Evolutionary conservation across 495 filamentous ascomycete genomes (phyloP).

Genomic region (Oleoguttula mirabilis): DNA sequence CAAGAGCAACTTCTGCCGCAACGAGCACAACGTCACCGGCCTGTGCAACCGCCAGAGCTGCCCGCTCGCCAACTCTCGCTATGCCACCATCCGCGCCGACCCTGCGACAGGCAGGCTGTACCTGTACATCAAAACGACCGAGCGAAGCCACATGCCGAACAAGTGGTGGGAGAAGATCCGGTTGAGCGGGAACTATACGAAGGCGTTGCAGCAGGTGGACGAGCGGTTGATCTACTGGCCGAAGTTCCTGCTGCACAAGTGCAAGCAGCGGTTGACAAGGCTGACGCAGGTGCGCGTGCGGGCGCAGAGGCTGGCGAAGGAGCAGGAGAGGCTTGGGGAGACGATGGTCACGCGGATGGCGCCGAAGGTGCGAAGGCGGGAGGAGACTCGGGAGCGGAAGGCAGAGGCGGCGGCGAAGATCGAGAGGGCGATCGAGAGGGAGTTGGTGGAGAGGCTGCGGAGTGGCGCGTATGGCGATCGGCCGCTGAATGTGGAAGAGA

Average conservation of each 20-base stretch:
- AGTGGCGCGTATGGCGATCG: slow-evolving; percentile 91
- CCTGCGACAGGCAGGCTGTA: slow-evolving; percentile 74
- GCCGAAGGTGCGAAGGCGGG: slow-evolving; percentile 78
- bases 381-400: slow-evolving; percentile 86
- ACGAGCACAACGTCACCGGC: slow-evolving; percentile 91
- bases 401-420: slow-evolving; percentile 89
- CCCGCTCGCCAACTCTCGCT: slow-evolving; percentile 88
- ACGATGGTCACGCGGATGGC: slow-evolving; percentile 78
- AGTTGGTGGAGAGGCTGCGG: slow-evolving; percentile 80
- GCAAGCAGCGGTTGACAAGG: slow-evolving; percentile 91
- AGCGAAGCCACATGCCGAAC: slow-evolving; percentile 77
- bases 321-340: slow-evolving; percentile 87
- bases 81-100: slow-evolving; percentile 82
- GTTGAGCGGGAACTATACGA: slow-evolving; percentile 77
- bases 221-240: slow-evolving; percentile 87
- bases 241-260: slow-evolving; percentile 89
- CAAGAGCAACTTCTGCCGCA: slow-evolving; percentile 91
- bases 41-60: slow-evolving; percentile 92
- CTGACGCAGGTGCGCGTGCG: slow-evolving; percentile 87
- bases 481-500: slow-evolving; percentile 85
- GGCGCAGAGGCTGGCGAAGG: slow-evolving; percentile 68
- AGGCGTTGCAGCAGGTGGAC: slow-evolving; percentile 80
- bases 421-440: slow-evolving; percentile 89
- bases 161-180: slow-evolving; percentile 94
- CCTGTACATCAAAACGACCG: slow-evolving; percentile 94